A percentile compares a stretch with the other conserved stretches of the same genome.
Evolutionary conservation across 164 flowering plant genomes (phyloP).

Genomic region (Amborella trichopoda): DNA sequence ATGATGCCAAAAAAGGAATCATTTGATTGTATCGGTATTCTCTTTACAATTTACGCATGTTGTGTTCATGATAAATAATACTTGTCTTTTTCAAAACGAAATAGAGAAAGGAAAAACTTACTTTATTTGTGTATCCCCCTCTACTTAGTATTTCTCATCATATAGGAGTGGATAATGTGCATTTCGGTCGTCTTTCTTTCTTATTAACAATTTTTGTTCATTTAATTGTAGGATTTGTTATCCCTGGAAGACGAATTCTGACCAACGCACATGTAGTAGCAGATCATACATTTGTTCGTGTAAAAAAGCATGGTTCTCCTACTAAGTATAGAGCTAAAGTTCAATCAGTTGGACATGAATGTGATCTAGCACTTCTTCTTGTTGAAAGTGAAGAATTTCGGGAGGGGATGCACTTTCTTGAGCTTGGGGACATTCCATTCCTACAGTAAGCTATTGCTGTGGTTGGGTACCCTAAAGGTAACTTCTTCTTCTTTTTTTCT

Average conservation of each 20-base stretch:
- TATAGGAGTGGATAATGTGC: too few relatives aligned
- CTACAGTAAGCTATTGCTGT: slow-evolving; percentile 93
- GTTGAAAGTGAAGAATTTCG: slow-evolving; percentile 82
- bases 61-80: too few relatives aligned
- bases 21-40: too few relatives aligned
- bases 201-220: too few relatives aligned
- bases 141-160: too few relatives aligned
- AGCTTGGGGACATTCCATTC: slow-evolving; percentile 76
- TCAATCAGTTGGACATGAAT: slow-evolving; percentile 84
- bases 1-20: too few relatives aligned
- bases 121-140: too few relatives aligned
- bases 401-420: slow-evolving; percentile 66
- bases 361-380: slow-evolving; percentile 76
- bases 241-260: slow-evolving; percentile 59
- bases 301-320: slow-evolving; percentile 90
- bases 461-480: slow-evolving; percentile 97
- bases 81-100: too few relatives aligned
- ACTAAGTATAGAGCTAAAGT: slow-evolving; percentile 76
- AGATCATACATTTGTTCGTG: slow-evolving; percentile 82
- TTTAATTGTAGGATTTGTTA: slow-evolving; percentile 72
- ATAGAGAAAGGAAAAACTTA: too few relatives aligned
- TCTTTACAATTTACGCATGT: too few relatives aligned
- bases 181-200: too few relatives aligned
- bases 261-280: slow-evolving; percentile 98
- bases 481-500: too few relatives aligned